These are phyloP conservation scores for Lasiosphaeria ovina DNA, from an alignment of 495 filamentous ascomycete species.

Conservation along the genomic window DNA sequence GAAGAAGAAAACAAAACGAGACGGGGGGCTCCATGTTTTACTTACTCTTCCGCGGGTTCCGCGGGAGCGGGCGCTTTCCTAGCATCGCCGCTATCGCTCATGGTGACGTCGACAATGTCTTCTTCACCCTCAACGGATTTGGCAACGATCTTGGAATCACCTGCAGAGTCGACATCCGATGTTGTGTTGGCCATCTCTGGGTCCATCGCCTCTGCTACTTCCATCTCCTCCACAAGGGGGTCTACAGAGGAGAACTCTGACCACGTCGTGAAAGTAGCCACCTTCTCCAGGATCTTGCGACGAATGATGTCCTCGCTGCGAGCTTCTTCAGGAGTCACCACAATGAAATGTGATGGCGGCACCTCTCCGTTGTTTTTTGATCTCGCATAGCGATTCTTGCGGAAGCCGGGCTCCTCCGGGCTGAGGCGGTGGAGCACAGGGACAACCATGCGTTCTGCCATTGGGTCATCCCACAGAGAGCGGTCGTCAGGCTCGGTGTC, in stretches of 20 bases:
- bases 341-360: conserved; percentile 50
- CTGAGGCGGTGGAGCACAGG: conserved; percentile 68
- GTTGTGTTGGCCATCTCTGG: conserved; percentile 69
- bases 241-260: conserved; percentile 45
- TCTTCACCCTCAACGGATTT: conserved; percentile 85
- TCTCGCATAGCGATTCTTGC: conserved; percentile 6
- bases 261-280: conserved; percentile 45
- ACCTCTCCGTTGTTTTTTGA: conserved; percentile 25
- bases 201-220: conserved; percentile 55
- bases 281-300: conserved; percentile 49
- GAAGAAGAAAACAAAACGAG: not conserved
- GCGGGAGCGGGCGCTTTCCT: conserved; percentile 16
- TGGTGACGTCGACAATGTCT: conserved; percentile 85
- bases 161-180: conserved; percentile 70
- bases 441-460: conserved; percentile 70
- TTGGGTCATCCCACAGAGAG: conserved; percentile 57
- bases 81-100: conserved; percentile 58
- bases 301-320: conserved; percentile 49
- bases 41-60: conserved; percentile 20
- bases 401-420: conserved; percentile 12
- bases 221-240: conserved; percentile 41
- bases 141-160: conserved; percentile 67
- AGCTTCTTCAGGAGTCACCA: conserved; percentile 50
- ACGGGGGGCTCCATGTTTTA: not conserved
- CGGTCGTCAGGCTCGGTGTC: conserved; percentile 57